Evolutionary conservation across 306 rosid species (phyloP).

Genomic region (Astragalus membranaceus): DNA sequence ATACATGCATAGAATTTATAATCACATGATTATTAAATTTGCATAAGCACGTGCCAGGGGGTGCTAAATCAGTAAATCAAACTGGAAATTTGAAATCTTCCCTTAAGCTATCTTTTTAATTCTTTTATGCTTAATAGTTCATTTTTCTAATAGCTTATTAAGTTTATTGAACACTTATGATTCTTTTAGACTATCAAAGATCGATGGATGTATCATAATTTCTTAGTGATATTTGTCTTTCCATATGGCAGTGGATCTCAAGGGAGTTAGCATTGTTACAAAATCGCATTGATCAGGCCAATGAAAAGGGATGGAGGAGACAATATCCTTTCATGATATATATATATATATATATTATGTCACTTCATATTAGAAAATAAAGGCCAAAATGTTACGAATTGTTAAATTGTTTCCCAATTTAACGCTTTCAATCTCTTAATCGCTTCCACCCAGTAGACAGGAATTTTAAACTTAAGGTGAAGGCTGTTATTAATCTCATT

Average conservation of each 20-base stretch:
- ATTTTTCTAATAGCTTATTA: constrained; percentile 2
- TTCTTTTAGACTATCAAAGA: neutral
- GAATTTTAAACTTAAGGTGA: neutral
- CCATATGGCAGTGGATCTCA: constrained; percentile 59
- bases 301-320: constrained; percentile 91
- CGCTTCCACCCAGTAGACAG: neutral
- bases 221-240: constrained; percentile 12
- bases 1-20: neutral
- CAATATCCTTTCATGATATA: constrained; percentile 62
- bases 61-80: neutral
- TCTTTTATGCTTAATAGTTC: neutral
- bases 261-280: constrained; percentile 50
- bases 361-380: neutral
- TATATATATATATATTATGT: neutral
- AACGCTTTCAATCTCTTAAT: neutral
- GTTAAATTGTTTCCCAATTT: neutral
- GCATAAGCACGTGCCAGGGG: neutral
- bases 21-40: neutral
- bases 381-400: neutral
- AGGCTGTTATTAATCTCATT: neutral
- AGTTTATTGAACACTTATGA: neutral
- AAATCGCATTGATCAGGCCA: constrained; percentile 65
- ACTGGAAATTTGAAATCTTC: constrained; percentile 8
- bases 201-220: neutral
- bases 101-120: constrained; percentile 9